Evolutionary conservation across 192 early-diverging fungal genomes (phyloP).

Genomic region (Anaeromyces robustus): DNA sequence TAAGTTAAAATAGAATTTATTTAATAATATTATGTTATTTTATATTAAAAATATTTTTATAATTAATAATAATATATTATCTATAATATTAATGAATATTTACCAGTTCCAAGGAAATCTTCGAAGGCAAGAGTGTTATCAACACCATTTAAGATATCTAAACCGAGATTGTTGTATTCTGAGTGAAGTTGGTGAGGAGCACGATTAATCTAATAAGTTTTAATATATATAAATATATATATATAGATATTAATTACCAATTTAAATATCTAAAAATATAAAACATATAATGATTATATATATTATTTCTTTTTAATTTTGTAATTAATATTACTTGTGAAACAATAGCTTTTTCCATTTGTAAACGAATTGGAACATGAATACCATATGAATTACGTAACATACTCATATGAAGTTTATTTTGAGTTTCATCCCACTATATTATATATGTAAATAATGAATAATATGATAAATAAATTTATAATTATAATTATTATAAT

Average conservation of each 20-base stretch:
- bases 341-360: slow-evolving; percentile 74
- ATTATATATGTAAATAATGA: not conserved
- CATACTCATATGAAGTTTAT: slow-evolving; percentile 63
- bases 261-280: not conserved
- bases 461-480: no score
- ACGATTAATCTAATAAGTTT: not conserved
- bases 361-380: slow-evolving; percentile 80
- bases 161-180: slow-evolving; percentile 41
- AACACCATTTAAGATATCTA: slow-evolving; percentile 76
- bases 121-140: slow-evolving; percentile 81
- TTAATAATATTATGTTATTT: no score
- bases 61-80: no score
- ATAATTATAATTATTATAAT: not conserved
- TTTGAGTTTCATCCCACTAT: slow-evolving; percentile 76
- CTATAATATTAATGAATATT: slow-evolving; percentile 13
- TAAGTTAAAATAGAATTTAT: no score
- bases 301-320: not conserved
- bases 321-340: slow-evolving; percentile 11
- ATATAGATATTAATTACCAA: slow-evolving; percentile 1
- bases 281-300: no score
- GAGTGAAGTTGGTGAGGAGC: slow-evolving; percentile 31
- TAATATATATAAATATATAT: not conserved
- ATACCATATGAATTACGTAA: slow-evolving; percentile 67
- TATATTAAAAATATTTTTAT: no score
- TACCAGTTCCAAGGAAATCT: slow-evolving; percentile 67